A percentile compares a stretch with the other conserved stretches of the same genome.
phyloP scores from a whole-genome alignment of 2,329 filamentous ascomycete species.

The Davidsoniella virescens region DNA sequence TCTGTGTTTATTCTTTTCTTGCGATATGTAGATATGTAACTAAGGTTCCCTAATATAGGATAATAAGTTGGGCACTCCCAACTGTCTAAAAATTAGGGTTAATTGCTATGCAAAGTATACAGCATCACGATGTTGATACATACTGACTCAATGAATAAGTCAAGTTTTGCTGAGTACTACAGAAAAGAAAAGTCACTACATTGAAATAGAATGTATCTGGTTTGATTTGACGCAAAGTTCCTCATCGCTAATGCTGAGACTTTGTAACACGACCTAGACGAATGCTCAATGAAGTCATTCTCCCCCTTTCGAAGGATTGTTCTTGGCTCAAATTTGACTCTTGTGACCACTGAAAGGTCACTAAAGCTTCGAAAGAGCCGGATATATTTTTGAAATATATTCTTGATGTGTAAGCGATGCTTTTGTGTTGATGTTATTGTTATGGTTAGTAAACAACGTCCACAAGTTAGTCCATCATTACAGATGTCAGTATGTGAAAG shows the following conservation, averaged over 20 bases:
- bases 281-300: constrained; percentile 72
- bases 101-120: too few relatives aligned
- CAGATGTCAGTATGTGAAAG: too few relatives aligned
- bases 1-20: neutral
- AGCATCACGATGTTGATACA: too few relatives aligned
- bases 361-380: constrained; percentile 91
- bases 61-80: too few relatives aligned
- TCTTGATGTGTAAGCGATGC: neutral
- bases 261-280: constrained; percentile 90
- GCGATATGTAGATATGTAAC: too few relatives aligned
- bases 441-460: too few relatives aligned
- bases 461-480: neutral
- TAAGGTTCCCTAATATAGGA: too few relatives aligned
- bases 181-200: neutral
- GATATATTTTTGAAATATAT: neutral
- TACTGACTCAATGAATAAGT: too few relatives aligned
- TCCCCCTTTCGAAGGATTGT: constrained; percentile 24
- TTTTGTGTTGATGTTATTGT: neutral
- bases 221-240: constrained; percentile 69
- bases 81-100: too few relatives aligned
- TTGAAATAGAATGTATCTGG: constrained; percentile 48
- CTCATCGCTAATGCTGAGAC: constrained; percentile 57
- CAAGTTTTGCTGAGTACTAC: neutral
- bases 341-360: constrained; percentile 54
- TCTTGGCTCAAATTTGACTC: constrained; percentile 85